These are phyloP conservation scores for Zygosaccharomyces siamensis DNA, from an alignment of 805 yeast genomes.

Conservation along the genomic window DNA sequence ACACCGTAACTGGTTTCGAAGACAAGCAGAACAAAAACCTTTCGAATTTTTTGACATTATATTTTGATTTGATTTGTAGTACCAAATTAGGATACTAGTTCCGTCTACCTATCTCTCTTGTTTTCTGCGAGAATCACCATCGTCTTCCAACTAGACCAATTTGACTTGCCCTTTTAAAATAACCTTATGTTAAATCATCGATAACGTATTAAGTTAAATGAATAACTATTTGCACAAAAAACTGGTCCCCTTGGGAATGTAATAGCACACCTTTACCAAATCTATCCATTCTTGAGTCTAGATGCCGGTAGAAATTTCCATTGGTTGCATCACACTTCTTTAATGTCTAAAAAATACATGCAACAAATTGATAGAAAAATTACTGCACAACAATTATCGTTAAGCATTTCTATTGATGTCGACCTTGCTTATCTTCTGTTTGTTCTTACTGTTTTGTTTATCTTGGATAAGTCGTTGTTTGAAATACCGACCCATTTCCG, in stretches of 20 bases:
- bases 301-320: too few relatives aligned
- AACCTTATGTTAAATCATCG: too few relatives aligned
- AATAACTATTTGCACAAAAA: too few relatives aligned
- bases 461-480: background rate
- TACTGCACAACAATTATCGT: background rate
- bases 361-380: background rate
- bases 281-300: too few relatives aligned
- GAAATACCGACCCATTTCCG: background rate
- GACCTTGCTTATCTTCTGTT: background rate
- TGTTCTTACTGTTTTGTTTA: background rate
- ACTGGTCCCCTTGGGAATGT: too few relatives aligned
- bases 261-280: too few relatives aligned
- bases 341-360: too few relatives aligned
- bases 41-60: background rate
- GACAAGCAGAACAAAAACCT: conserved; percentile 37
- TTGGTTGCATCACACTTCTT: too few relatives aligned
- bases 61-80: too few relatives aligned
- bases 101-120: background rate
- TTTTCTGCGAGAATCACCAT: background rate
- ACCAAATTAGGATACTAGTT: background rate
- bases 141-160: background rate
- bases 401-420: background rate
- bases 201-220: too few relatives aligned
- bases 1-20: conserved; percentile 59
- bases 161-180: background rate